A percentile compares a stretch with the other conserved stretches of the same genome.
phyloP scores from a whole-genome alignment of 2,329 filamentous ascomycete species.

The Dothidotthia symphoricarpi region DNA sequence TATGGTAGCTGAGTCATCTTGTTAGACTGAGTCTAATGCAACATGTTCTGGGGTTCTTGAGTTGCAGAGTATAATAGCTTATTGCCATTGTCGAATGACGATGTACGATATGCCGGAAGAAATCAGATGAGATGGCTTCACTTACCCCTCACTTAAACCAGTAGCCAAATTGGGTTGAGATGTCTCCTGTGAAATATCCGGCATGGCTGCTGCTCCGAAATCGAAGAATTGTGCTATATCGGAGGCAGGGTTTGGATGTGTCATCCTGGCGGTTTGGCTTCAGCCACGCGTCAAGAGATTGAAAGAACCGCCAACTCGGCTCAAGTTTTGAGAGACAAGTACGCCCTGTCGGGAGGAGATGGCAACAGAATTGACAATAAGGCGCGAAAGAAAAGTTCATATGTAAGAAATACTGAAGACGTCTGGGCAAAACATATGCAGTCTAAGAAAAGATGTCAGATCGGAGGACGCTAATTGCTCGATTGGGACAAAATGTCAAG shows the following conservation, averaged over 20 bases:
- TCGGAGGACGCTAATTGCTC: slow-evolving; percentile 6
- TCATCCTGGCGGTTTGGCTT: slow-evolving; percentile 22
- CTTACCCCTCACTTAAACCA: slow-evolving; percentile 16
- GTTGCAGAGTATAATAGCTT: too few relatives aligned
- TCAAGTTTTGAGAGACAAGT: slow-evolving; percentile 8
- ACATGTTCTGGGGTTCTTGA: not conserved
- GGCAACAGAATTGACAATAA: slow-evolving; percentile 16
- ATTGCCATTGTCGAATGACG: too few relatives aligned
- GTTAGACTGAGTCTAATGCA: slow-evolving; percentile 3
- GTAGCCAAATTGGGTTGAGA: slow-evolving; percentile 1
- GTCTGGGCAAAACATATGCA: slow-evolving; percentile 1
- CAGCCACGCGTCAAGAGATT: not conserved
- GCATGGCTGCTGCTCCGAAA: slow-evolving; percentile 40
- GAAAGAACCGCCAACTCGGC: slow-evolving; percentile 1
- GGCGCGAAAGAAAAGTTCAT: slow-evolving; percentile 8
- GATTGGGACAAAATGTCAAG: slow-evolving; percentile 6
- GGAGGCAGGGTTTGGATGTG: slow-evolving; percentile 23
- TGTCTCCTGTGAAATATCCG: slow-evolving; percentile 21
- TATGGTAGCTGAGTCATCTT: slow-evolving; percentile 6
- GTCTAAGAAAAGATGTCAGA: slow-evolving; percentile 6
- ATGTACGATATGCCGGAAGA: too few relatives aligned
- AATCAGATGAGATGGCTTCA: not conserved
- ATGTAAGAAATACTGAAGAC: slow-evolving; percentile 12
- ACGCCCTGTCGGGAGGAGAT: slow-evolving; percentile 12
- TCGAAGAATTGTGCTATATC: slow-evolving; percentile 42